phyloP scores from a whole-genome alignment of 2,329 filamentous ascomycete genomes.

The Hymenotorrendiella dingleyae region DNA sequence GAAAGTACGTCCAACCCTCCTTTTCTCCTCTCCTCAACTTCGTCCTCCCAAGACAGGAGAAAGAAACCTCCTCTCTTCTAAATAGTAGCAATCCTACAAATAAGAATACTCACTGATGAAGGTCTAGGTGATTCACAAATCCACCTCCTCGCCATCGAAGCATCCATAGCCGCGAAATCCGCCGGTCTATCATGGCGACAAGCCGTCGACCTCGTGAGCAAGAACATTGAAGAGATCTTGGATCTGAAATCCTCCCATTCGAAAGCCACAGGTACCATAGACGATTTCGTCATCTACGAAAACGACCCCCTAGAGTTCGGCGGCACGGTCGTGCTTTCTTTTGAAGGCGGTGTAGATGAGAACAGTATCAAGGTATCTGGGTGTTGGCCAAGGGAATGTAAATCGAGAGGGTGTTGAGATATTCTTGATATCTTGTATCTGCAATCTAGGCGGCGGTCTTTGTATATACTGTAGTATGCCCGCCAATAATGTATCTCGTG shows the following conservation, averaged over 20 bases:
- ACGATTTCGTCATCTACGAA: constrained; percentile 39
- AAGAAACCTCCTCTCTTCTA: no score
- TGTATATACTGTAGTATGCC: no score
- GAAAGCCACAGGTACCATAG: no score
- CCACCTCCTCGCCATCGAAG: constrained; percentile 36
- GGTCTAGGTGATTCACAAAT: constrained; percentile 32
- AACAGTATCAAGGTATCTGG: no score
- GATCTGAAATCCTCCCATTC: constrained; percentile 26
- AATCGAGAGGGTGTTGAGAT: no score
- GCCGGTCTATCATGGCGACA: constrained; percentile 32
- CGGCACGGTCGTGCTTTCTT: constrained; percentile 34
- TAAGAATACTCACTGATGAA: neutral
- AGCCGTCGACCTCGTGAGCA: constrained; percentile 34
- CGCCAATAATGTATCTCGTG: no score
- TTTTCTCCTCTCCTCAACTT: no score
- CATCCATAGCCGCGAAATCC: constrained; percentile 37
- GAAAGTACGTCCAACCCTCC: constrained; percentile 22
- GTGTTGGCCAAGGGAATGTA: no score
- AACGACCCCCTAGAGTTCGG: constrained; percentile 37
- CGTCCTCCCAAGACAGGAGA: no score
- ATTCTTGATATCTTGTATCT: no score
- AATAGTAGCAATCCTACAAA: no score
- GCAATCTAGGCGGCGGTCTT: no score
- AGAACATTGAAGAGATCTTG: constrained; percentile 38
- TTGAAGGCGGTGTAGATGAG: constrained; percentile 30